Percentiles rank a stretch among this genome's conserved stretches.
phyloP scores from a whole-genome alignment of 2,329 filamentous ascomycete genomes.

The Thelonectria rubi region DNA sequence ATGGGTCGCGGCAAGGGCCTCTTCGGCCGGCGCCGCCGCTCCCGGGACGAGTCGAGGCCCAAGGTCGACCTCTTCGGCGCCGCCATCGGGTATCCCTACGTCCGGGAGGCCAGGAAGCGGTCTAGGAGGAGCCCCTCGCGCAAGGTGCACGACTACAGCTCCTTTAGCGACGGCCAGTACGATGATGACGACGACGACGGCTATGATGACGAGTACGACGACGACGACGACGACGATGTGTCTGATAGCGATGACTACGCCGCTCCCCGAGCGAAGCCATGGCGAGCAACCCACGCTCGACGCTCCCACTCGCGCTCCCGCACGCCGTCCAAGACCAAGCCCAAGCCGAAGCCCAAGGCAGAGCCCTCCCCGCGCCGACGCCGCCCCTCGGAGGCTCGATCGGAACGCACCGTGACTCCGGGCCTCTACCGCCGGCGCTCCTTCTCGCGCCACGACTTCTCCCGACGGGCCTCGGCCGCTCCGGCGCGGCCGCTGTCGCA shows the following conservation, averaged over 20 bases:
- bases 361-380: too few species aligned
- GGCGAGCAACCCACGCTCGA: not conserved
- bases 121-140: slow-evolving; percentile 17
- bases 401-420: not conserved
- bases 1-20: slow-evolving; percentile 37
- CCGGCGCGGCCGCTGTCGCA: not conserved
- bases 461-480: not conserved
- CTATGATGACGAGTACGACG: slow-evolving; percentile 8
- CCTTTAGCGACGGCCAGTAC: not conserved
- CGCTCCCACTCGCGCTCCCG: not conserved
- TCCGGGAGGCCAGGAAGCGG: slow-evolving; percentile 21
- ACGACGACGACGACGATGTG: slow-evolving; percentile 10
- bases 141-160: slow-evolving; percentile 17
- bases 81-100: slow-evolving; percentile 41
- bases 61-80: slow-evolving; percentile 42
- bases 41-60: slow-evolving; percentile 12
- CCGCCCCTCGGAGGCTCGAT: not conserved
- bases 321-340: not conserved
- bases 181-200: not conserved
- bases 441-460: slow-evolving; percentile 22
- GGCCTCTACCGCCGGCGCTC: slow-evolving; percentile 7
- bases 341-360: not conserved
- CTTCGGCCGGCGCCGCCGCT: slow-evolving; percentile 19
- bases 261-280: too few species aligned
- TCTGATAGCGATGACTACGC: slow-evolving; percentile 19